These are phyloP conservation scores for Brassica rapa DNA, from an alignment of 345 rosid genomes.

Conservation along the genomic window DNA sequence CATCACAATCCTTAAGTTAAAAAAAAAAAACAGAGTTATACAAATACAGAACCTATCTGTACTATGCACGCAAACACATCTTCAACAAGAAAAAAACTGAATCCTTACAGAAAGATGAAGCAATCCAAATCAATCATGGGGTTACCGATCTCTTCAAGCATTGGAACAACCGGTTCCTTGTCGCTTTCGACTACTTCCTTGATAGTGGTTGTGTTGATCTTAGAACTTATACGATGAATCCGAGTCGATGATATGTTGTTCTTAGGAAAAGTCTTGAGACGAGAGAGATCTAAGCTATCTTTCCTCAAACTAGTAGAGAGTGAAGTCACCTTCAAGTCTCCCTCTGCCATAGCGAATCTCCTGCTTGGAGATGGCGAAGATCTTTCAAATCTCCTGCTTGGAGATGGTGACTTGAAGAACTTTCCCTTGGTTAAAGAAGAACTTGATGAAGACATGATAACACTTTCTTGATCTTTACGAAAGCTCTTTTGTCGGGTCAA, in stretches of 20 bases:
- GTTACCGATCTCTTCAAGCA: constrained; percentile 61
- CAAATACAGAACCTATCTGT: constrained; percentile 30
- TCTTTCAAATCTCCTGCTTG: constrained; percentile 53
- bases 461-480: constrained; percentile 48
- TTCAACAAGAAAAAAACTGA: neutral
- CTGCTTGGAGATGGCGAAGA: constrained; percentile 50
- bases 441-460: constrained; percentile 20
- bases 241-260: constrained; percentile 53
- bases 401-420: constrained; percentile 59
- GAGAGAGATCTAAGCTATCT: constrained; percentile 42
- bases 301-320: constrained; percentile 43
- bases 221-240: constrained; percentile 59
- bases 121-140: constrained; percentile 92
- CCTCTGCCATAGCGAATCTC: constrained; percentile 13
- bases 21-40: neutral
- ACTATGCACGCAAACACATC: constrained; percentile 19
- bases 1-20: constrained; percentile 20
- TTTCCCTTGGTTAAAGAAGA: constrained; percentile 35
- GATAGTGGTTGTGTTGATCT: constrained; percentile 50
- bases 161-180: constrained; percentile 35
- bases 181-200: constrained; percentile 43
- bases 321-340: constrained; percentile 36
- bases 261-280: constrained; percentile 35
- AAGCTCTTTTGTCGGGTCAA: constrained; percentile 69
- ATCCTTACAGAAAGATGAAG: constrained; percentile 72